phyloP scores from a whole-genome alignment of 2,329 filamentous ascomycete genomes.

The Sporothrix schenckii region DNA sequence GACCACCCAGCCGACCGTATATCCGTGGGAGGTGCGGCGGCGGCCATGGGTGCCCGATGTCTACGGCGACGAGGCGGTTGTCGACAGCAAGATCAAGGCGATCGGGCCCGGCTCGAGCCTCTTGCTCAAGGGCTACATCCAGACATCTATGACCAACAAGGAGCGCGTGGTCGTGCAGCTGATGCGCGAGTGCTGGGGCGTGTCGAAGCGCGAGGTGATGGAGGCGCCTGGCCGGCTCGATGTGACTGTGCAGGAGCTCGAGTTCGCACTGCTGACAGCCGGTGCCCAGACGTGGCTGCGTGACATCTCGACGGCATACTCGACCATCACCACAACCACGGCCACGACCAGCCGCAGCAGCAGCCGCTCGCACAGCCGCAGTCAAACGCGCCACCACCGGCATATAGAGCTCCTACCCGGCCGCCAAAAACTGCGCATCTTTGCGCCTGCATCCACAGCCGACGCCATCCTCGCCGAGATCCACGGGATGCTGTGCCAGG shows the following conservation, averaged over 20 bases:
- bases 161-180: constrained; percentile 48
- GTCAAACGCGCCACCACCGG: constrained; percentile 28
- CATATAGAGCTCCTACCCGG: constrained; percentile 45
- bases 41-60: constrained; percentile 50
- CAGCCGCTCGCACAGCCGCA: constrained; percentile 40
- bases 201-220: constrained; percentile 53
- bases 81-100: not conserved
- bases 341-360: constrained; percentile 39
- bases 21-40: constrained; percentile 49
- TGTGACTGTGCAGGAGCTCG: constrained; percentile 46
- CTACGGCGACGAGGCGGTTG: constrained; percentile 29
- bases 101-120: constrained; percentile 29
- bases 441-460: constrained; percentile 44
- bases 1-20: not conserved
- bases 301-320: constrained; percentile 38
- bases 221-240: constrained; percentile 48
- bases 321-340: constrained; percentile 24
- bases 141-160: constrained; percentile 43
- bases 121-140: constrained; percentile 32
- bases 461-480: constrained; percentile 45
- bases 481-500: constrained; percentile 40
- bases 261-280: constrained; percentile 51
- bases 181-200: constrained; percentile 54
- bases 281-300: constrained; percentile 46
- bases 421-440: constrained; percentile 43